A percentile compares a stretch with the other conserved stretches of the same genome.
Conservation (phyloP, 441 rosid species). For the Gossypium gossypioides region DNA sequence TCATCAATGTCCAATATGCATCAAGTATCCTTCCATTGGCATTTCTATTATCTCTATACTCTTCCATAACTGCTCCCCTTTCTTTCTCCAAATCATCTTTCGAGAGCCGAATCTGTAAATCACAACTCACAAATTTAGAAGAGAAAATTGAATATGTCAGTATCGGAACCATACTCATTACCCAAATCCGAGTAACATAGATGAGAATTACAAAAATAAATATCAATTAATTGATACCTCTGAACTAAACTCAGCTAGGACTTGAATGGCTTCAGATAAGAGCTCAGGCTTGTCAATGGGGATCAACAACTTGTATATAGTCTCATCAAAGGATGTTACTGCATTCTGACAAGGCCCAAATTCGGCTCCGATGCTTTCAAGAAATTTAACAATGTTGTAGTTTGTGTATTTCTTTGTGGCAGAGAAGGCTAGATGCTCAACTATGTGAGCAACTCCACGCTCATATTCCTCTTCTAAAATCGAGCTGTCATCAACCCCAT, state of each 20-base stretch:
- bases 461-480: constrained; percentile 92
- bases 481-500: constrained; percentile 56
- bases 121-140: constrained; percentile 7
- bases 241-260: constrained; percentile 78
- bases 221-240: constrained; percentile 41
- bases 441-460: constrained; percentile 90
- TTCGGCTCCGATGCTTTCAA: constrained; percentile 94
- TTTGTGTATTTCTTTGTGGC: constrained; percentile 76
- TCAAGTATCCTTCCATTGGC: constrained; percentile 91
- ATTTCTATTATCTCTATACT: constrained; percentile 72
- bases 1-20: constrained; percentile 74
- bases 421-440: constrained; percentile 92
- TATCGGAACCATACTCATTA: neutral
- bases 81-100: constrained; percentile 83
- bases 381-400: constrained; percentile 79
- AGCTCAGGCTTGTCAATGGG: constrained; percentile 88
- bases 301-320: constrained; percentile 74
- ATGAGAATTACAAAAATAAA: neutral
- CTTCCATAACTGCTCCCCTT: constrained; percentile 92
- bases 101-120: constrained; percentile 62
- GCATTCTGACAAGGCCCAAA: constrained; percentile 97
- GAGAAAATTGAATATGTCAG: neutral
- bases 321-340: constrained; percentile 77
- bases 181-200: neutral
- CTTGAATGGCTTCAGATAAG: constrained; percentile 73